Evolutionary conservation across 2,329 filamentous ascomycete species (phyloP).

Genomic region (Trichoderma guizhouense): DNA sequence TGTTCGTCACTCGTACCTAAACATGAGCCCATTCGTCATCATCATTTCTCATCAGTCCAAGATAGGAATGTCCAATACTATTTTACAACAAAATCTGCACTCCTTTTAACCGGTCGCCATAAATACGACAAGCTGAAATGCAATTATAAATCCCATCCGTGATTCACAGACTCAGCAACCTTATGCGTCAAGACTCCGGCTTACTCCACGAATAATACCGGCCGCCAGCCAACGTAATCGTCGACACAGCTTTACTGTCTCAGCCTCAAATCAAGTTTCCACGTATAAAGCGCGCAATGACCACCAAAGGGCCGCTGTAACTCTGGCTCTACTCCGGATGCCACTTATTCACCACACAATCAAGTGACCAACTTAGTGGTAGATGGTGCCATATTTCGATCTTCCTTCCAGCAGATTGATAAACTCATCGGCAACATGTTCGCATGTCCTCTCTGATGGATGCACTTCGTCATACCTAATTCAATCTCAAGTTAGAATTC

Average conservation of each 20-base stretch:
- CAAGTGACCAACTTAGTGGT: slow-evolving; percentile 11
- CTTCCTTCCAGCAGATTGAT: slow-evolving; percentile 38
- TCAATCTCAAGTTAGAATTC: neutral
- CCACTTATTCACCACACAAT: neutral
- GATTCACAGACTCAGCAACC: neutral
- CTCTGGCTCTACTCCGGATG: neutral
- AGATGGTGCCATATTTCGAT: slow-evolving; percentile 40
- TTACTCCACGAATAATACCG: slow-evolving; percentile 5
- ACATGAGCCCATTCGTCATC: neutral
- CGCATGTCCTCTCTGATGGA: slow-evolving; percentile 59
- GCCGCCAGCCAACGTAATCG: neutral
- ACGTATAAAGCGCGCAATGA: neutral
- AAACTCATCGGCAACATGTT: slow-evolving; percentile 41
- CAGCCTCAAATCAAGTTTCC: neutral
- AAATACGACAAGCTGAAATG: neutral
- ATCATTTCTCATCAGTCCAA: neutral
- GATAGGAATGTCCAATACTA: neutral
- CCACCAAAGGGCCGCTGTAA: neutral
- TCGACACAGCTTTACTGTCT: neutral
- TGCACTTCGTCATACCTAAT: slow-evolving; percentile 65
- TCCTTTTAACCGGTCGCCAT: neutral
- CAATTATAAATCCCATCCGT: neutral
- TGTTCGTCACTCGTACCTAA: neutral
- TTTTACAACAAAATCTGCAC: neutral
- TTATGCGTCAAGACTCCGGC: neutral